These are phyloP conservation scores for Ochetophila trinervis DNA, from an alignment of 306 rosid genomes.

Conservation along the genomic window DNA sequence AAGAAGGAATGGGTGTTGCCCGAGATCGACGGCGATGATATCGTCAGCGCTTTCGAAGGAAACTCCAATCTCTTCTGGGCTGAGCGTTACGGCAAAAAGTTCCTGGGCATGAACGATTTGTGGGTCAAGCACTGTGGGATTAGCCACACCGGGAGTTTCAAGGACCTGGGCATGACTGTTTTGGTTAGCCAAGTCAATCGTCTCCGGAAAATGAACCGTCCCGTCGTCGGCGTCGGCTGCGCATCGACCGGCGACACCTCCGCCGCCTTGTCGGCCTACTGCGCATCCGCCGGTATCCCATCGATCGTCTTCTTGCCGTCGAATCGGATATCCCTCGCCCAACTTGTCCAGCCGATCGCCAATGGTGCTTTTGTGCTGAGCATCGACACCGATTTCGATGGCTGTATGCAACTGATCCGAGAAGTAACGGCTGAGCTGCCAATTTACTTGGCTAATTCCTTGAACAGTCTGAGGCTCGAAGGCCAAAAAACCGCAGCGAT, in stretches of 20 bases:
- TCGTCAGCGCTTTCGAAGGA: slow-evolving; percentile 74
- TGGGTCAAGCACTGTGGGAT: slow-evolving; percentile 94
- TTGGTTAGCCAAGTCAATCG: slow-evolving; percentile 85
- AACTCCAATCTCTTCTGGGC: slow-evolving; percentile 90
- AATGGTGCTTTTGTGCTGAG: slow-evolving; percentile 80
- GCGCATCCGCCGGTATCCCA: slow-evolving; percentile 73
- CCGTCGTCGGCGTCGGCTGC: slow-evolving; percentile 77
- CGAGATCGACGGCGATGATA: slow-evolving; percentile 66
- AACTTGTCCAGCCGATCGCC: slow-evolving; percentile 83
- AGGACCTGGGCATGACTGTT: slow-evolving; percentile 87
- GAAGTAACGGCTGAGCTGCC: slow-evolving; percentile 75
- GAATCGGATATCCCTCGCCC: slow-evolving; percentile 61
- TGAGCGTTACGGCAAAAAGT: slow-evolving; percentile 74
- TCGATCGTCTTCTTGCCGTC: slow-evolving; percentile 72
- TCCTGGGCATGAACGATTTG: slow-evolving; percentile 63
- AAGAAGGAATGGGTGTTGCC: slow-evolving; percentile 88
- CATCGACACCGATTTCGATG: slow-evolving; percentile 82
- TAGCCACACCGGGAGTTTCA: slow-evolving; percentile 80
- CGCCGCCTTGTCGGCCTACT: slow-evolving; percentile 71
- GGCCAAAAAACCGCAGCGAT: slow-evolving; percentile 85
- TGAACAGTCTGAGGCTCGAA: slow-evolving; percentile 73
- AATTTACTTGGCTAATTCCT: slow-evolving; percentile 62
- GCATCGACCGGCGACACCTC: slow-evolving; percentile 86
- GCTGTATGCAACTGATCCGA: slow-evolving; percentile 73
- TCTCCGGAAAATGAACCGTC: slow-evolving; percentile 56